phyloP scores from a whole-genome alignment of 2,329 filamentous ascomycete species.

The Onygenales sp. region DNA sequence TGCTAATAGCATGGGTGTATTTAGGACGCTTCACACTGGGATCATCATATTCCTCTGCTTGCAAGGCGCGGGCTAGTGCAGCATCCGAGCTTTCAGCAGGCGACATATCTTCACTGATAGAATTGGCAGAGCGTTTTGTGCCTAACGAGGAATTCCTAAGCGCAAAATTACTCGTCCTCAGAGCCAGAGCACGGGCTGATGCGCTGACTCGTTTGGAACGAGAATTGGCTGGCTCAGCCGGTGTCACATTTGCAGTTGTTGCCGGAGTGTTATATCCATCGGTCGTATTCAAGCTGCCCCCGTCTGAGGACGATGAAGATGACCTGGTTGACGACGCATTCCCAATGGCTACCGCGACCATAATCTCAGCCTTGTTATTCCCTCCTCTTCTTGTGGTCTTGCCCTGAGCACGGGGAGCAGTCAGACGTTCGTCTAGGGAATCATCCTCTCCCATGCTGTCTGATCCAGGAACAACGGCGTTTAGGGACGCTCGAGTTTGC shows the following conservation, averaged over 20 bases:
- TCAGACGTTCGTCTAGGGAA: neutral
- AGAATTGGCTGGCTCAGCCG: slow-evolving; percentile 28
- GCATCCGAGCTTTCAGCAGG: slow-evolving; percentile 34
- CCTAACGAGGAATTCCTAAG: slow-evolving; percentile 27
- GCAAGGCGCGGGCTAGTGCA: slow-evolving; percentile 47
- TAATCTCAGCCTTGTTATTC: slow-evolving; percentile 5
- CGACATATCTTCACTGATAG: slow-evolving; percentile 30
- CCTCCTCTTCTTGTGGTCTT: neutral
- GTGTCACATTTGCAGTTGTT: slow-evolving; percentile 50
- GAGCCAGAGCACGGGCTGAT: slow-evolving; percentile 36
- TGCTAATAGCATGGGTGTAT: slow-evolving; percentile 16
- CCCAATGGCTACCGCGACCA: slow-evolving; percentile 23
- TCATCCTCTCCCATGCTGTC: neutral
- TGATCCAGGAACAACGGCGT: neutral
- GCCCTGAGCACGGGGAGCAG: neutral
- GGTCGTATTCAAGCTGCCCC: slow-evolving; percentile 32
- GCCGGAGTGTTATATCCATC: slow-evolving; percentile 52
- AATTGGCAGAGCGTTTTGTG: slow-evolving; percentile 36
- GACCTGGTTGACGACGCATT: slow-evolving; percentile 16
- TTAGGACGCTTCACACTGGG: slow-evolving; percentile 28
- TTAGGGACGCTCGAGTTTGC: slow-evolving; percentile 3
- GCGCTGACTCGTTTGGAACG: slow-evolving; percentile 29
- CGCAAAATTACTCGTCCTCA: slow-evolving; percentile 43
- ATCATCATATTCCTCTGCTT: slow-evolving; percentile 44
- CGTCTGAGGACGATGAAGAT: slow-evolving; percentile 31